Conservation (phyloP, 2,329 filamentous ascomycete genomes). For the Trichoderma sp. region DNA sequence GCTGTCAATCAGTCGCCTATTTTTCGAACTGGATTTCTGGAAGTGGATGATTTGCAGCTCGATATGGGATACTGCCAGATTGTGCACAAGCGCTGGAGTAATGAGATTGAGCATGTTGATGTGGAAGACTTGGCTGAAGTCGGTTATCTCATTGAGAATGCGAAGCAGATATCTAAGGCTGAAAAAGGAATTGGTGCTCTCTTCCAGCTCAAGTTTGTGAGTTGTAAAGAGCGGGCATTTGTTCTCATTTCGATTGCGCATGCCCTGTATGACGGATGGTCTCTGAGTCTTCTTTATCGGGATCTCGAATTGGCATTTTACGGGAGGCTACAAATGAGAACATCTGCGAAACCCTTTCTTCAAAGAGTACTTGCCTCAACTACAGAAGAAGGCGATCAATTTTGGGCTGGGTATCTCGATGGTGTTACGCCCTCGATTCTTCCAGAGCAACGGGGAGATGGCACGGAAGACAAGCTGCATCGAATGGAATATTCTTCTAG, state of each 20-base stretch:
- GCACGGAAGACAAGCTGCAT: not conserved
- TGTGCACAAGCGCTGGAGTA: constrained; percentile 36
- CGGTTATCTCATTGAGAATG: constrained; percentile 39
- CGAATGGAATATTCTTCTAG: constrained; percentile 28
- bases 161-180: constrained; percentile 41
- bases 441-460: not conserved
- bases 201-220: constrained; percentile 52
- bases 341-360: constrained; percentile 56
- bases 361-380: constrained; percentile 28
- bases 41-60: constrained; percentile 62
- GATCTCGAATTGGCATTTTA: constrained; percentile 69
- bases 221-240: constrained; percentile 40
- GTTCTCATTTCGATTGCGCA: constrained; percentile 75
- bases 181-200: constrained; percentile 43
- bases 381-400: constrained; percentile 44
- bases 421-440: constrained; percentile 47
- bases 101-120: constrained; percentile 30
- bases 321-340: constrained; percentile 44
- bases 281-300: constrained; percentile 70
- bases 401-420: constrained; percentile 72
- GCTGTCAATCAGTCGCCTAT: constrained; percentile 67
- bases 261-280: constrained; percentile 88
- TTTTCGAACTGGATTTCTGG: constrained; percentile 71
- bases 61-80: constrained; percentile 54
- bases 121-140: constrained; percentile 38